A percentile compares a stretch with the other conserved stretches of the same genome.
These are phyloP conservation scores for Dicorynia guianensis DNA, from an alignment of 306 rosid species.

Conservation along the genomic window DNA sequence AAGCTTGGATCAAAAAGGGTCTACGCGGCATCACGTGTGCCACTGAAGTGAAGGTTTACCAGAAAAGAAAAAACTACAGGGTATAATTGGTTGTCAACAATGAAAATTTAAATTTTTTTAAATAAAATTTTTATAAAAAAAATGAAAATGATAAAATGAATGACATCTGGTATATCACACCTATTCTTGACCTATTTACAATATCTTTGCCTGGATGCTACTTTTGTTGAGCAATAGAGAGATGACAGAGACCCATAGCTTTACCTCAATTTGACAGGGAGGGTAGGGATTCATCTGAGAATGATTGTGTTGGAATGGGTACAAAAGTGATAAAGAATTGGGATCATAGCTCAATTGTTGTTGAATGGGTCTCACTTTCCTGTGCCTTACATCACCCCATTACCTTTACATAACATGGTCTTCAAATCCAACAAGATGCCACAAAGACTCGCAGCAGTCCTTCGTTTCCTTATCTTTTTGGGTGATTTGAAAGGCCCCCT, in stretches of 20 bases:
- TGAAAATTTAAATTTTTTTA: too few species aligned
- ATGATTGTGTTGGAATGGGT: constrained; percentile 77
- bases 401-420: constrained; percentile 37
- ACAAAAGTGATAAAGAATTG: constrained; percentile 54
- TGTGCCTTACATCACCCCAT: constrained; percentile 40
- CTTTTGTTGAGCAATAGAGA: constrained; percentile 42
- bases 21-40: constrained; percentile 49
- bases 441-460: constrained; percentile 3
- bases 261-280: constrained; percentile 44
- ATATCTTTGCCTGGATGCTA: constrained; percentile 28
- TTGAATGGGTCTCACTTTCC: constrained; percentile 41
- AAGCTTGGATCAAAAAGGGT: constrained; percentile 23
- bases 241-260: constrained; percentile 61
- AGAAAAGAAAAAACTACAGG: background rate
- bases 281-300: constrained; percentile 55
- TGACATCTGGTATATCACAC: constrained; percentile 2
- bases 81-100: background rate
- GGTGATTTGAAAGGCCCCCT: constrained; percentile 21
- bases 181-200: constrained; percentile 34
- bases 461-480: constrained; percentile 8
- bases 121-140: background rate
- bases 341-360: constrained; percentile 58
- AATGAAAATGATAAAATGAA: background rate
- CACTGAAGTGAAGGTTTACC: background rate
- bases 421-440: constrained; percentile 47